Conservation (phyloP, 257 asterid species). For the Anisodus tanguticus region DNA sequence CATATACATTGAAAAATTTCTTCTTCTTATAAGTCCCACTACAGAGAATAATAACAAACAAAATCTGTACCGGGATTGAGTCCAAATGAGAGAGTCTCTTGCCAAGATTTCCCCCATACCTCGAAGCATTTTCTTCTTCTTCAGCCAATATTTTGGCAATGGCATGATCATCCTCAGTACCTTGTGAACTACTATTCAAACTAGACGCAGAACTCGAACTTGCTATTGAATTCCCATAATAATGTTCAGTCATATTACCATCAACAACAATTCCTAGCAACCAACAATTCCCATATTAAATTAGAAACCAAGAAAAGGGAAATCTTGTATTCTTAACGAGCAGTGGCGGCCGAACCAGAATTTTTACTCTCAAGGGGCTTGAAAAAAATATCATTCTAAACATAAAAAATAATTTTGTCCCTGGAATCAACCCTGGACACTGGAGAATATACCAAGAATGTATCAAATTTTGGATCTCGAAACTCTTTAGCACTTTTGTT, state of each 20-base stretch:
- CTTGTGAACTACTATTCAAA: constrained; percentile 73
- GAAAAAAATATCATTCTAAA: not conserved
- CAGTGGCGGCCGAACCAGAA: no score
- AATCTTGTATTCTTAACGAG: not conserved
- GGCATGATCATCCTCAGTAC: constrained; percentile 92
- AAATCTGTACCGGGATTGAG: constrained; percentile 69
- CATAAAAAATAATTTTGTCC: not conserved
- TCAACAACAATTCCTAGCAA: not conserved
- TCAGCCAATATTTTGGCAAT: constrained; percentile 79
- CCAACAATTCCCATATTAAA: not conserved
- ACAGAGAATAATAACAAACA: not conserved
- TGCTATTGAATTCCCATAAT: constrained; percentile 49
- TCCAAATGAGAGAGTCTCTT: constrained; percentile 90
- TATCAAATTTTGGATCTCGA: not conserved
- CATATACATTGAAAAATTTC: not conserved
- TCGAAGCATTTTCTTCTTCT: constrained; percentile 54
- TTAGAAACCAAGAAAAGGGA: not conserved
- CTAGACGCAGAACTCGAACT: constrained; percentile 72
- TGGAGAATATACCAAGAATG: constrained; percentile 5
- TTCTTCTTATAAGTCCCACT: not conserved
- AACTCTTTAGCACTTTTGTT: no score
- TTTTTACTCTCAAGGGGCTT: no score
- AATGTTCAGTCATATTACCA: constrained; percentile 47
- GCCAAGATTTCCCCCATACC: constrained; percentile 60
- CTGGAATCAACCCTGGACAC: not conserved